These are phyloP conservation scores for Lichtheimia ramosa DNA, from an alignment of 371 early-diverging fungal genomes.

Conservation along the genomic window DNA sequence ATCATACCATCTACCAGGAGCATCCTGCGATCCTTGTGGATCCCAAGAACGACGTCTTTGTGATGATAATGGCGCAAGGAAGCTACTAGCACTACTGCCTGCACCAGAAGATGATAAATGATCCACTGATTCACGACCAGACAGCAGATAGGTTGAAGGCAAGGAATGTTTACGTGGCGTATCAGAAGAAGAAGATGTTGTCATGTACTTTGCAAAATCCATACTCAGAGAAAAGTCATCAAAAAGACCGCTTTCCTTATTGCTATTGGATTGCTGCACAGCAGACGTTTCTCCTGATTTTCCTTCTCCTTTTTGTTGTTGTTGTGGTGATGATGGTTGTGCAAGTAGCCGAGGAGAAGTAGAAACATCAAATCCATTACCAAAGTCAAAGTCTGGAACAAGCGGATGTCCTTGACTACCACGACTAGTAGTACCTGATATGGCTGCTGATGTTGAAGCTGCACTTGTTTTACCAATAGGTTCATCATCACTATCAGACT, in stretches of 20 bases:
- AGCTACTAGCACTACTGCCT: conserved; percentile 10
- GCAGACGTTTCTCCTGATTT: conserved; percentile 12
- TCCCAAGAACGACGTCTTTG: conserved; percentile 17
- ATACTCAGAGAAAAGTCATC: conserved; percentile 41
- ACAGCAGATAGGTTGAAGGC: conserved; percentile 18
- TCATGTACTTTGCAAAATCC: conserved; percentile 41
- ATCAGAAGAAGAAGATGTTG: conserved; percentile 11
- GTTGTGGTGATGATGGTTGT: conserved; percentile 7
- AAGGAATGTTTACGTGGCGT: conserved; percentile 31
- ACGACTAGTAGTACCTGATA: conserved; percentile 11
- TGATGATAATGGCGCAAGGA: neutral
- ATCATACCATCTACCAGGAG: neutral
- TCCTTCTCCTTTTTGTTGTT: conserved; percentile 17
- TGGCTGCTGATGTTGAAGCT: conserved; percentile 1
- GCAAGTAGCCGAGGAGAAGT: neutral
- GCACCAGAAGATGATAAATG: conserved; percentile 10
- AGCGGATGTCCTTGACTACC: conserved; percentile 17
- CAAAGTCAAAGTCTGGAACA: conserved; percentile 51
- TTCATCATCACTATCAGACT: conserved; percentile 42
- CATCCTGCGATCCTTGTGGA: neutral
- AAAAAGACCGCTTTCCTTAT: conserved; percentile 22
- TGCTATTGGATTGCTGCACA: too few relatives aligned
- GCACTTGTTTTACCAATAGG: conserved; percentile 28
- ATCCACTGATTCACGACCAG: conserved; percentile 16
- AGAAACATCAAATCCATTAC: conserved; percentile 44